phyloP scores from a whole-genome alignment of 1,284 basidiomycete genomes.

The Trichosporon asahii region DNA sequence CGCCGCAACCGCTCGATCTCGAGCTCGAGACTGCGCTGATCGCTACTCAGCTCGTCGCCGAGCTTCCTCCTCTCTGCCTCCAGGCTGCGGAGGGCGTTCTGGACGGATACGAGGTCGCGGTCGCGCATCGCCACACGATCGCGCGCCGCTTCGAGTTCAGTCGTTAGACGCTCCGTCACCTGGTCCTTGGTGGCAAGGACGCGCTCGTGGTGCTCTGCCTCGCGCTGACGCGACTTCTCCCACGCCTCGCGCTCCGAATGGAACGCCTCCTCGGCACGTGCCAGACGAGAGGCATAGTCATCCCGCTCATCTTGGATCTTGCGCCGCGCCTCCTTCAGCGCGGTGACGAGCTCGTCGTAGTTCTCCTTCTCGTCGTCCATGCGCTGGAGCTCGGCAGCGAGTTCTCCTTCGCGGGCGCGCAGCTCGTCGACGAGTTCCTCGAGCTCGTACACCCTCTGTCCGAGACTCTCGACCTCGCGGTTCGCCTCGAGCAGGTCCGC shows the following conservation, averaged over 20 bases:
- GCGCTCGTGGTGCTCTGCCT: slow-evolving; percentile 50
- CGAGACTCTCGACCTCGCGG: slow-evolving; percentile 62
- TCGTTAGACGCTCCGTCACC: slow-evolving; percentile 40
- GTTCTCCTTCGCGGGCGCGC: slow-evolving; percentile 59
- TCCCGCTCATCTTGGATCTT: slow-evolving; percentile 56
- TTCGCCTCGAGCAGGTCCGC: slow-evolving; percentile 57
- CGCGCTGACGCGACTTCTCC: slow-evolving; percentile 51
- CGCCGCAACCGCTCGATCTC: slow-evolving; percentile 84
- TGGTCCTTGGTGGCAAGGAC: slow-evolving; percentile 52
- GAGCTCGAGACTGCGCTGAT: slow-evolving; percentile 80
- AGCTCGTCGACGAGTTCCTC: slow-evolving; percentile 61
- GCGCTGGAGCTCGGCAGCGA: slow-evolving; percentile 53
- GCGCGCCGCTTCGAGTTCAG: slow-evolving; percentile 53
- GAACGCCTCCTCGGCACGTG: slow-evolving; percentile 54
- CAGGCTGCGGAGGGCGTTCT: slow-evolving; percentile 63
- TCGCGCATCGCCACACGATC: slow-evolving; percentile 47
- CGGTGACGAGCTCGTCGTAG: slow-evolving; percentile 65
- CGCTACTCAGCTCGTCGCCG: slow-evolving; percentile 75
- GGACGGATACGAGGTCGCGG: slow-evolving; percentile 68
- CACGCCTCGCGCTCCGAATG: slow-evolving; percentile 43
- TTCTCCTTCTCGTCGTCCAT: slow-evolving; percentile 62
- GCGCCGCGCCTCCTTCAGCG: slow-evolving; percentile 68
- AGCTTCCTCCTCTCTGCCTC: slow-evolving; percentile 60
- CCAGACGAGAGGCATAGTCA: slow-evolving; percentile 65
- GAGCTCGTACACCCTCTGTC: slow-evolving; percentile 50